These are phyloP conservation scores for Mortierella sp. DNA, from an alignment of 371 early-diverging fungal genomes.

Conservation along the genomic window DNA sequence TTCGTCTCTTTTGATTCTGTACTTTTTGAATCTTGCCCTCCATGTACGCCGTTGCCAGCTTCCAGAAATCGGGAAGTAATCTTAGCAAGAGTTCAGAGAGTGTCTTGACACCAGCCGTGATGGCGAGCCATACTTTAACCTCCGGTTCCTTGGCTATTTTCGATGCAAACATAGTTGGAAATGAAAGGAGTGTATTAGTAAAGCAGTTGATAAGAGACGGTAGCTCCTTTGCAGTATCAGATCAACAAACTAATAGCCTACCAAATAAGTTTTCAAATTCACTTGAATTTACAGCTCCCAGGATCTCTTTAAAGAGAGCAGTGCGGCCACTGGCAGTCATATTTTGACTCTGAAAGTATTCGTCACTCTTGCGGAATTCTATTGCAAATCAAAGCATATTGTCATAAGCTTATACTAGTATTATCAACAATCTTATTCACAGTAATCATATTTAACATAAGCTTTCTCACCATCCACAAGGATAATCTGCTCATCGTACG, in stretches of 20 bases:
- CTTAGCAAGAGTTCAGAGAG: constrained; percentile 81
- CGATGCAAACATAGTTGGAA: neutral
- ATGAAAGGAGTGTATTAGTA: neutral
- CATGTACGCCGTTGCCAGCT: constrained; percentile 84
- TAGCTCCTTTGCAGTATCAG: no score
- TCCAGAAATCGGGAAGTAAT: constrained; percentile 94
- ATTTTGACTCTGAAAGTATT: constrained; percentile 38
- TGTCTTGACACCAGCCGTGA: constrained; percentile 75
- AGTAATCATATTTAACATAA: neutral
- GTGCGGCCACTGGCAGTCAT: constrained; percentile 54
- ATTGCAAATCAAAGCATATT: neutral
- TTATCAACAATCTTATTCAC: neutral
- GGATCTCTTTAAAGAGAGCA: constrained; percentile 44
- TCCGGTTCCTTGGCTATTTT: constrained; percentile 66
- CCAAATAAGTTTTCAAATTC: constrained; percentile 63
- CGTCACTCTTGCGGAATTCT: constrained; percentile 49
- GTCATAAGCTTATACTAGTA: neutral
- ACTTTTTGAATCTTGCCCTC: constrained; percentile 83
- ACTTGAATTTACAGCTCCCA: constrained; percentile 58
- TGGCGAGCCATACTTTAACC: constrained; percentile 79
- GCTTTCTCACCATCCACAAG: constrained; percentile 58
- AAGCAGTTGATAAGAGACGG: no score
- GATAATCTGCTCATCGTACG: constrained; percentile 66
- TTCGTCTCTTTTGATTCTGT: constrained; percentile 34
- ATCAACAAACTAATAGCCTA: neutral